phyloP scores from a whole-genome alignment of 305 asterid species.

The Petunia hybrid region DNA sequence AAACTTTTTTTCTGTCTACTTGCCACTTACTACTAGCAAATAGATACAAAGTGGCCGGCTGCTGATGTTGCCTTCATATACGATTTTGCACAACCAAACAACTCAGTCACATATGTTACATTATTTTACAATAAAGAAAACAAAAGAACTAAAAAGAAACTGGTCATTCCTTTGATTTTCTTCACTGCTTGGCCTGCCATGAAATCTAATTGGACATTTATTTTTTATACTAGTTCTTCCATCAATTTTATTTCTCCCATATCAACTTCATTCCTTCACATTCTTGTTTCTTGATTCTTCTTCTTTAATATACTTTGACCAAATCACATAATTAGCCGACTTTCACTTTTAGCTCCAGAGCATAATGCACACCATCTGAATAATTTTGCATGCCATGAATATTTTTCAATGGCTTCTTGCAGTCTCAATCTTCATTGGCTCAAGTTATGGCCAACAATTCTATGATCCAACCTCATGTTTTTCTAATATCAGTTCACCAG shows the following conservation, averaged over 20 bases:
- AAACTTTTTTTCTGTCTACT: background rate
- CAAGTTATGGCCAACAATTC: conserved; percentile 50
- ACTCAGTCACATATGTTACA: background rate
- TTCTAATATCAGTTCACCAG: conserved; percentile 46
- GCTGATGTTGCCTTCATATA: background rate
- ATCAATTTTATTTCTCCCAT: background rate
- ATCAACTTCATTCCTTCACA: conserved; percentile 10
- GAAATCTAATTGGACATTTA: background rate
- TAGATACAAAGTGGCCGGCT: conserved; percentile 37
- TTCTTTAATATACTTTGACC: background rate
- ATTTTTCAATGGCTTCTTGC: conserved; percentile 40
- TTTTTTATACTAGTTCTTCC: background rate
- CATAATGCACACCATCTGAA: conserved; percentile 37
- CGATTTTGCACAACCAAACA: background rate
- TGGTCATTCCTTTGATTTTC: background rate
- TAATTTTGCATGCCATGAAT: conserved; percentile 33
- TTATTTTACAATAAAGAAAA: background rate
- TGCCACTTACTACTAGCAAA: conserved; percentile 23
- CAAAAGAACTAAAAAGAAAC: background rate
- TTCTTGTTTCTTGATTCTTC: conserved; percentile 1
- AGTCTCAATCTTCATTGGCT: conserved; percentile 36
- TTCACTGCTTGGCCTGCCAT: conserved; percentile 27
- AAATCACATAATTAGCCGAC: too few species aligned
- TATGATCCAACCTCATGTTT: conserved; percentile 60
- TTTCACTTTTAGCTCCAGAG: conserved; percentile 1